These are phyloP conservation scores for Komagataella pseudopastoris DNA, from an alignment of 805 yeast species.

Conservation along the genomic window DNA sequence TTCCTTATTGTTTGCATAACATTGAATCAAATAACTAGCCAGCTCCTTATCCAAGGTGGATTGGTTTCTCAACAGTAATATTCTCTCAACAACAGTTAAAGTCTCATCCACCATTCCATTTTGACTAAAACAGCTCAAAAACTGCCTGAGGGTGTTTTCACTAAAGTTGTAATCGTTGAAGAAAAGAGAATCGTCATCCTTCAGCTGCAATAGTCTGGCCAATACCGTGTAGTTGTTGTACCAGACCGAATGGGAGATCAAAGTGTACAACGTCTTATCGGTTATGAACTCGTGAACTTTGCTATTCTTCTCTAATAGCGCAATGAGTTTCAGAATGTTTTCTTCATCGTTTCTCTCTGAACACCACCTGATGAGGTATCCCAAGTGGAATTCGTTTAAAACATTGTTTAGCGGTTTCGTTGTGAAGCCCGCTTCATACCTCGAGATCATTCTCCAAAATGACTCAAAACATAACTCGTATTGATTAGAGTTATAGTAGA, in stretches of 20 bases:
- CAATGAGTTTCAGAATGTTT: background rate
- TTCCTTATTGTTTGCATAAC: background rate
- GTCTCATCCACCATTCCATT: background rate
- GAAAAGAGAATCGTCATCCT: background rate
- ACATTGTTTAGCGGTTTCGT: background rate
- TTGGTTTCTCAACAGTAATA: background rate
- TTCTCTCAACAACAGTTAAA: background rate
- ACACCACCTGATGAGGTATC: background rate
- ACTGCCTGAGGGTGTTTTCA: background rate
- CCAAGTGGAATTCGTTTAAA: background rate
- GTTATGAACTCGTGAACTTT: background rate
- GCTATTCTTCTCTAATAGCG: background rate
- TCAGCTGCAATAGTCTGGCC: background rate
- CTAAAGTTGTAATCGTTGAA: background rate
- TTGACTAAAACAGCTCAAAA: background rate
- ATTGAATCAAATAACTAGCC: background rate
- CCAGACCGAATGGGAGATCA: background rate
- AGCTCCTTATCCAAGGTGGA: background rate
- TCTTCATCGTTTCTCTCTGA: background rate
- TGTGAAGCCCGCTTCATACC: background rate
- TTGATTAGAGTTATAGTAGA: background rate
- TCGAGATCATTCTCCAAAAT: background rate
- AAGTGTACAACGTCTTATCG: background rate
- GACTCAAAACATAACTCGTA: background rate
- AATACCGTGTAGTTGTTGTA: background rate